Evolutionary conservation across 208 protist genomes (phyloP).

Genomic region (Blastocrithidia nonstop): DNA sequence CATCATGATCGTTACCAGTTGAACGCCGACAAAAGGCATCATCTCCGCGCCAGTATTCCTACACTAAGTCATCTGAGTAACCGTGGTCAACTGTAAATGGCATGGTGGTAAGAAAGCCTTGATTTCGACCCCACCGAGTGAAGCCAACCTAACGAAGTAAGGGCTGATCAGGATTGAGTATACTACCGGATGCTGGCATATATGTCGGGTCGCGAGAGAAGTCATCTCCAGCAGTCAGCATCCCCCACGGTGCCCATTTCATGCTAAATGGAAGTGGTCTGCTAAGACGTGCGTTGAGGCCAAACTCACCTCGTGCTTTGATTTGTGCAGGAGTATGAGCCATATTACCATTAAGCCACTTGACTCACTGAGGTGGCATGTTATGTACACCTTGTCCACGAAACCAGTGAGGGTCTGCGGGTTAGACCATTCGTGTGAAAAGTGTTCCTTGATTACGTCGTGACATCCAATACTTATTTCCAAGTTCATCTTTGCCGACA

Average conservation of each 20-base stretch:
- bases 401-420: constrained; percentile 79
- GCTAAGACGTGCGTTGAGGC: constrained; percentile 69
- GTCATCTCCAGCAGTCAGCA: constrained; percentile 40
- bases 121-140: constrained; percentile 72
- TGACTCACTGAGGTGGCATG: constrained; percentile 60
- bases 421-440: constrained; percentile 51
- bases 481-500: constrained; percentile 82
- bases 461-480: constrained; percentile 80
- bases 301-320: constrained; percentile 77
- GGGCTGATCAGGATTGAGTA: constrained; percentile 67
- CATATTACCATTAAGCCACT: constrained; percentile 69
- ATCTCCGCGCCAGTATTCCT: constrained; percentile 84
- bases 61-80: constrained; percentile 75
- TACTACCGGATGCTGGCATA: constrained; percentile 39
- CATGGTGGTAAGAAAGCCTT: constrained; percentile 74
- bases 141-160: constrained; percentile 72
- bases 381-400: constrained; percentile 52
- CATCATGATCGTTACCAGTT: constrained; percentile 83
- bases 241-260: constrained; percentile 63
- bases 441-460: constrained; percentile 35
- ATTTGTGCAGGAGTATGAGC: constrained; percentile 79
- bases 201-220: constrained; percentile 73
- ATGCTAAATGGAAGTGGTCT: constrained; percentile 73
- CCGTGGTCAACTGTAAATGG: constrained; percentile 81
- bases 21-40: constrained; percentile 68